A percentile compares a stretch with the other conserved stretches of the same genome.
phyloP scores from a whole-genome alignment of 2,329 filamentous ascomycete genomes.

The Fusarium nodosum region DNA sequence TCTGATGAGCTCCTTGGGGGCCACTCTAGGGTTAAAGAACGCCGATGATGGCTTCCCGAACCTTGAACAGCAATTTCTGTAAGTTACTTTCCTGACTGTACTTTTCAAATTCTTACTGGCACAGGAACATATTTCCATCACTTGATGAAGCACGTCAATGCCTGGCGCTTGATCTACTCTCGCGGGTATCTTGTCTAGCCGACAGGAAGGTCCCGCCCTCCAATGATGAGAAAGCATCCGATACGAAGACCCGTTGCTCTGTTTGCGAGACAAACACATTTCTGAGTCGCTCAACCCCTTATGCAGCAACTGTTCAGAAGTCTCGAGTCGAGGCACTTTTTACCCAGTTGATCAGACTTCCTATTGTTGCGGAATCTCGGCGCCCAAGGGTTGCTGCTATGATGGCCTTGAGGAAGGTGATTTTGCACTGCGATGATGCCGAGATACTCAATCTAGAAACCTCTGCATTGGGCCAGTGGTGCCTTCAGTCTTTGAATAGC shows the following conservation, averaged over 20 bases:
- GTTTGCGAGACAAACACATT: conserved; percentile 46
- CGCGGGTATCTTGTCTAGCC: conserved; percentile 59
- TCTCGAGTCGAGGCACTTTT: conserved; percentile 62
- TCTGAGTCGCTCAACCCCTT: conserved; percentile 6
- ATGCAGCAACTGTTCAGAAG: conserved; percentile 46
- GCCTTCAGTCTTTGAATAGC: conserved; percentile 83
- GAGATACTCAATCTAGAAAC: conserved; percentile 75
- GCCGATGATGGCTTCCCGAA: conserved; percentile 46
- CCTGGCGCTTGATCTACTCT: conserved; percentile 67
- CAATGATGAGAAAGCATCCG: conserved; percentile 1
- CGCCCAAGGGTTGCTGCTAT: conserved; percentile 77
- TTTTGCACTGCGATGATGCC: conserved; percentile 73
- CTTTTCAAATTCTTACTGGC: conserved; percentile 36
- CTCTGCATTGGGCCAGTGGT: conserved; percentile 82
- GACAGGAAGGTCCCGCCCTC: conserved; percentile 18
- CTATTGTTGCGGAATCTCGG: conserved; percentile 66
- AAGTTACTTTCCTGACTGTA: conserved; percentile 50
- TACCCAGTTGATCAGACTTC: conserved; percentile 59
- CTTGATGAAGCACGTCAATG: conserved; percentile 65
- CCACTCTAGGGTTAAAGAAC: conserved; percentile 49
- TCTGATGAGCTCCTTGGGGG: conserved; percentile 47
- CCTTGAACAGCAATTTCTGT: conserved; percentile 61
- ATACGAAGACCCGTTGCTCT: conserved; percentile 36
- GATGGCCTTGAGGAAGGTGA: conserved; percentile 76
- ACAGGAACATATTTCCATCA: conserved; percentile 59